phyloP scores from a whole-genome alignment of 2,329 filamentous ascomycete genomes.

The Penicillium sp. region DNA sequence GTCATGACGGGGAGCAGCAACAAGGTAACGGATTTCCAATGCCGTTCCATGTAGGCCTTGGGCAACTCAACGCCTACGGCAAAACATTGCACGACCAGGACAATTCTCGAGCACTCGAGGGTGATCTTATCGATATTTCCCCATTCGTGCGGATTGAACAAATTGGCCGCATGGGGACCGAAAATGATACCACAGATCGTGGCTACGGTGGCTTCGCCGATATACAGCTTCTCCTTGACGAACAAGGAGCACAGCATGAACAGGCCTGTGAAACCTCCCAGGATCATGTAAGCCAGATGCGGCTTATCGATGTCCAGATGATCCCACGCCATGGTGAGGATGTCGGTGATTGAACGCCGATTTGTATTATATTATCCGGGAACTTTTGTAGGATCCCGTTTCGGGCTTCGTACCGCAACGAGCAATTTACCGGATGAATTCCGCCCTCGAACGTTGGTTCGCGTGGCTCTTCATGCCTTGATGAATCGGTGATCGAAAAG shows the following conservation, averaged over 20 bases:
- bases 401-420: conserved; percentile 6
- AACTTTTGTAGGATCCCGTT: background rate
- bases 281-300: conserved; percentile 96
- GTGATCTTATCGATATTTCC: conserved; percentile 67
- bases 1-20: conserved; percentile 96
- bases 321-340: conserved; percentile 48
- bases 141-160: conserved; percentile 61
- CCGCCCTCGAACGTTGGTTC: conserved; percentile 20
- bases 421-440: conserved; percentile 21
- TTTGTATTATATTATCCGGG: conserved; percentile 6
- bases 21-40: conserved; percentile 89
- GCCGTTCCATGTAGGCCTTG: conserved; percentile 85
- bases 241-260: conserved; percentile 99
- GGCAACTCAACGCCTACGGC: conserved; percentile 70
- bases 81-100: conserved; percentile 71
- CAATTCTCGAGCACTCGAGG: conserved; percentile 68
- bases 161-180: conserved; percentile 62
- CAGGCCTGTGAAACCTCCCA: conserved; percentile 93
- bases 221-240: conserved; percentile 98
- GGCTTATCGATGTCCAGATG: conserved; percentile 74
- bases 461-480: conserved; percentile 29
- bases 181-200: conserved; percentile 69
- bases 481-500: conserved; percentile 2
- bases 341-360: background rate
- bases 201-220: conserved; percentile 94